Base-by-base conservation (phyloP, 371 early-diverging fungal genomes). In the Circinella minor region DNA sequence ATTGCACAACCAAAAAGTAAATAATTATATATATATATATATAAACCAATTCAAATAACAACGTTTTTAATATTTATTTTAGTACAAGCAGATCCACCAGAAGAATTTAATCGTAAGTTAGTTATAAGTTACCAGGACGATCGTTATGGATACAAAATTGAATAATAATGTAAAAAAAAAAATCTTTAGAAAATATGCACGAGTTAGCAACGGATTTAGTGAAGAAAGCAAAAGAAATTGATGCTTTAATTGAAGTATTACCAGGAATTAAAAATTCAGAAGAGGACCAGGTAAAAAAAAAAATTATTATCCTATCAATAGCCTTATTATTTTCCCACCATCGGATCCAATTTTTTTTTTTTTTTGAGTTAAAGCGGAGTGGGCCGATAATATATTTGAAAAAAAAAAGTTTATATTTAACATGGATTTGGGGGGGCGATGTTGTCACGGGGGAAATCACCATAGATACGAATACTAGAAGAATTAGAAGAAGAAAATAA, bases 221-320 rank as follows among this genome's bases (percentile, higher is more conserved):
- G 8, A 88, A 89, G 47, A 90, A 91, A 46, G 87, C 86, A 38
- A 90, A 92, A 71, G 90, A 91, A 59, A 88, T 91, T 38, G 93
- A 93, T 65, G 80, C 84, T 18, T 70, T 93, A 27, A 87, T 92
- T 68, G 90, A 92, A 70, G 77, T 80, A 38, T 72, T 93, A 47
- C 92, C 93, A 2, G 92, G 92, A 0, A 85, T 92, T 38, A 71
- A 86, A 10, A 76, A 85, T 61, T 84, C 88, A 3, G 91, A 89
- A 61, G 89, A 89, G 47, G 87, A 91, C 36, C 92, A 91, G 80
- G 91, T 87, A 65, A 48, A 2, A n/a, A n/a, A n/a, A n/a, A n/a
- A n/a, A 27, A 61, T n/a, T 13, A 51, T n/a, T 7, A 15, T 43
- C 43, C 43, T 43, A 43, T 43, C 43, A 43, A 3, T 3, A 43